Evolutionary conservation across 768 basidiomycete genomes (phyloP).

Genomic region (Xerocomellus chrysenteron): DNA sequence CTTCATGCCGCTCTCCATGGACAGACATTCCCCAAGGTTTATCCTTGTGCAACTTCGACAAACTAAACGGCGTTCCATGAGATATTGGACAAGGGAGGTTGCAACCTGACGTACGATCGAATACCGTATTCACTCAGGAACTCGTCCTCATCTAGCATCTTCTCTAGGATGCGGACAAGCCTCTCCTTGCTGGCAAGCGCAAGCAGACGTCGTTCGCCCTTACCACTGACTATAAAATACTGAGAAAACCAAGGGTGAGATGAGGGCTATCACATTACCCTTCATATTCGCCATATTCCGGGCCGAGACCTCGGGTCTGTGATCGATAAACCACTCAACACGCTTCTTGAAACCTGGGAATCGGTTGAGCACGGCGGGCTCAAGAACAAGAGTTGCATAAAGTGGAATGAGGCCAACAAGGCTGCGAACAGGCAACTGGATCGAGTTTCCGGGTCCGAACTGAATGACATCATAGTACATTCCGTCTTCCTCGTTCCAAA

Average conservation of each 20-base stretch:
- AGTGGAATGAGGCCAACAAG: conserved; percentile 98
- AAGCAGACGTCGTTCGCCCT: conserved; percentile 81
- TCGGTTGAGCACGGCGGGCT: conserved; percentile 82
- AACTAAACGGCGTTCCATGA: conserved; percentile 40
- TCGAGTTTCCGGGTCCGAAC: conserved; percentile 75
- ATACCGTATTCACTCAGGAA: conserved; percentile 96
- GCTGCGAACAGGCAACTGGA: conserved; percentile 91
- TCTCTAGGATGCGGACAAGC: conserved; percentile 82
- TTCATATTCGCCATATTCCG: conserved; percentile 98
- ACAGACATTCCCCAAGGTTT: conserved; percentile 95
- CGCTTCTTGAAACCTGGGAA: conserved; percentile 99
- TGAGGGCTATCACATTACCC: conserved; percentile 41
- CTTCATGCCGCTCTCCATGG: conserved; percentile 87
- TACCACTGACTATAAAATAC: conserved; percentile 49
- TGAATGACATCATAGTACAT: conserved; percentile 99
- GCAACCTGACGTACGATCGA: conserved; percentile 68
- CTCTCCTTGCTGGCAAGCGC: conserved; percentile 93
- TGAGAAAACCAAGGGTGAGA: neutral
- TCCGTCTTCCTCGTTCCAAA: conserved; percentile 97
- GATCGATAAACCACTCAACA: conserved; percentile 97
- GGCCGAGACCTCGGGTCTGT: conserved; percentile 81
- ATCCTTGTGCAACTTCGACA: conserved; percentile 89
- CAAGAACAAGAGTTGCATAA: conserved; percentile 91
- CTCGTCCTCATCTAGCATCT: conserved; percentile 97
- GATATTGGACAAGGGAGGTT: neutral